Conservation (phyloP, 345 rosid species). For the Aethionema arabicum region DNA sequence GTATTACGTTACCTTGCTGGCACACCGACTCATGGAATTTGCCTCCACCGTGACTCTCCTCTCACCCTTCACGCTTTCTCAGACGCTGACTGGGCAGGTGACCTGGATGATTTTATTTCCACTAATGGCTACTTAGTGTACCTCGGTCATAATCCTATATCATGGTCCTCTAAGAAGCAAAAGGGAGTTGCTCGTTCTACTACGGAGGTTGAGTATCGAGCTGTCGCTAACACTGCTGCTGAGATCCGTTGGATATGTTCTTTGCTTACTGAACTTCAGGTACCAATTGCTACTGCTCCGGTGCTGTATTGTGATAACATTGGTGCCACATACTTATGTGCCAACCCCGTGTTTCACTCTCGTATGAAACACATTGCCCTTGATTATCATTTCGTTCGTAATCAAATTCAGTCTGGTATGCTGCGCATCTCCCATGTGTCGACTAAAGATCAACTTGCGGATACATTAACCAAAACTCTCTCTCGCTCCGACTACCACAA, state of each 20-base stretch:
- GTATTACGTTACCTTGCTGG: neutral
- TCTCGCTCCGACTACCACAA: too few species aligned
- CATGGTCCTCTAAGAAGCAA: neutral
- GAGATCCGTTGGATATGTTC: neutral
- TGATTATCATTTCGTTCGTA: too few species aligned
- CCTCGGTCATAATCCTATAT: neutral
- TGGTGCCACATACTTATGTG: neutral
- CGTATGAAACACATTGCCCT: neutral
- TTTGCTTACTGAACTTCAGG: neutral
- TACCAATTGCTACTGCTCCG: neutral
- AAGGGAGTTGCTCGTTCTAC: neutral
- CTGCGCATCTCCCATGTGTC: too few species aligned
- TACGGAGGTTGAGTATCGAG: neutral
- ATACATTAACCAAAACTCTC: too few species aligned
- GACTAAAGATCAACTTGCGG: too few species aligned
- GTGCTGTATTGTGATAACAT: neutral
- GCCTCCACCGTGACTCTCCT: neutral
- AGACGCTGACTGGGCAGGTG: neutral
- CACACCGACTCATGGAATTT: neutral
- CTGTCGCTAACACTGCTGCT: neutral
- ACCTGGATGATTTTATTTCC: neutral
- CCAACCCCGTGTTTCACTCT: neutral
- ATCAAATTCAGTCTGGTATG: too few species aligned
- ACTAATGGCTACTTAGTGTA: neutral
- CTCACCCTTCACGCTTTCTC: neutral